phyloP scores from a whole-genome alignment of 2,329 filamentous ascomycete species.

The Anisogramma anomala region DNA sequence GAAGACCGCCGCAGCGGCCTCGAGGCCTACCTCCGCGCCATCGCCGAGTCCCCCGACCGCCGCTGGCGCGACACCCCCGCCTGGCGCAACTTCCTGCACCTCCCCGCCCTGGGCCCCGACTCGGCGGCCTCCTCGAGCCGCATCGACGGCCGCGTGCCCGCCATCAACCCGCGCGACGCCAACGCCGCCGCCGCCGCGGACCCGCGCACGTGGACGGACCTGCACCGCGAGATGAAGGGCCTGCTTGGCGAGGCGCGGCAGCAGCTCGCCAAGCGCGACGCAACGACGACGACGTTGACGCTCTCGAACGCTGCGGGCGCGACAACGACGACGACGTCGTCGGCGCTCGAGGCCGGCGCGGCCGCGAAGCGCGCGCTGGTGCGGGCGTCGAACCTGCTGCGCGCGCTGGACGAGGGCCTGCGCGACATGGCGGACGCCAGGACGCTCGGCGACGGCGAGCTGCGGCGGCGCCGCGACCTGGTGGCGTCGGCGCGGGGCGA shows the following conservation, averaged over 20 bases:
- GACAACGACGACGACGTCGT: too few species aligned
- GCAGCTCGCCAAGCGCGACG: constrained; percentile 57
- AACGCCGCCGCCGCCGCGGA: constrained; percentile 38
- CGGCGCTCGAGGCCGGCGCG: constrained; percentile 50
- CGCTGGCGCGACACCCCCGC: constrained; percentile 63
- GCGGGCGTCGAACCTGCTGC: constrained; percentile 53
- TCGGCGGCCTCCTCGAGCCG: constrained; percentile 34
- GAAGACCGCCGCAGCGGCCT: constrained; percentile 57
- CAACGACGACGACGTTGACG: constrained; percentile 36
- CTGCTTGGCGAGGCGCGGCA: constrained; percentile 56
- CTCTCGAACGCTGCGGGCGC: constrained; percentile 60
- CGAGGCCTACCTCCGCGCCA: constrained; percentile 59
- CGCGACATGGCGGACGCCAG: constrained; percentile 41
- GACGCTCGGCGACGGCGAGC: constrained; percentile 60
- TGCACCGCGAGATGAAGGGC: constrained; percentile 61
- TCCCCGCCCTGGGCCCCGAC: constrained; percentile 43
- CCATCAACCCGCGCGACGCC: constrained; percentile 26
- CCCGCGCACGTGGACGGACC: constrained; percentile 63
- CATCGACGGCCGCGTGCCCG: constrained; percentile 20
- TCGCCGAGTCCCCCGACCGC: constrained; percentile 61
- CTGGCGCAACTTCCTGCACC: constrained; percentile 63
- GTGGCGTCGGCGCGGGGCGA: constrained; percentile 60
- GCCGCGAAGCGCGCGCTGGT: constrained; percentile 66
- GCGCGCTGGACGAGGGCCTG: constrained; percentile 54
- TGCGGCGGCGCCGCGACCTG: constrained; percentile 59